A percentile compares a stretch with the other conserved stretches of the same genome.
These are phyloP conservation scores for Alternaria rosae DNA, from an alignment of 2,329 filamentous ascomycete genomes.

Conservation along the genomic window DNA sequence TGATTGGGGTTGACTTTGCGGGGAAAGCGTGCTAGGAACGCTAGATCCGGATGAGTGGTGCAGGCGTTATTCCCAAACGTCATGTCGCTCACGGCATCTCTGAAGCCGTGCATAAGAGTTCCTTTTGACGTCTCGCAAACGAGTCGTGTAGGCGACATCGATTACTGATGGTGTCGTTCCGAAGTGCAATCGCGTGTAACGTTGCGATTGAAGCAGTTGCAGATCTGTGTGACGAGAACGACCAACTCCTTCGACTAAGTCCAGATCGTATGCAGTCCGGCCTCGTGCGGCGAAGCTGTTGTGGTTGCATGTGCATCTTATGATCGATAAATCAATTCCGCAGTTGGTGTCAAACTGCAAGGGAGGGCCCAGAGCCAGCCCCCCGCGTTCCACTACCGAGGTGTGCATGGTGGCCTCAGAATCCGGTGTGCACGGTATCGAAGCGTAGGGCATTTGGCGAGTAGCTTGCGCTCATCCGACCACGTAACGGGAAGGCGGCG, in stretches of 20 bases:
- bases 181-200: not conserved
- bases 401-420: slow-evolving; percentile 11
- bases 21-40: slow-evolving; percentile 37
- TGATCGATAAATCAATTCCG: not conserved
- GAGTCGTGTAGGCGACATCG: not conserved
- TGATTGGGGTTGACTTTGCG: slow-evolving; percentile 35
- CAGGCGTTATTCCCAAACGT: slow-evolving; percentile 27
- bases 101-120: not conserved
- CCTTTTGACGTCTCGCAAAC: not conserved
- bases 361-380: not conserved
- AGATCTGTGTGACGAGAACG: not conserved
- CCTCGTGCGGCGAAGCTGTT: slow-evolving; percentile 5
- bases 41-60: slow-evolving; percentile 9
- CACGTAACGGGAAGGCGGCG: slow-evolving; percentile 25
- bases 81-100: slow-evolving; percentile 16
- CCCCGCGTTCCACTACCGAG: slow-evolving; percentile 17
- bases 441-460: slow-evolving; percentile 3
- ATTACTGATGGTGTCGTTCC: not conserved
- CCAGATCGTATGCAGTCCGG: not conserved
- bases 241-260: slow-evolving; percentile 3
- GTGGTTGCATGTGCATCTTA: not conserved
- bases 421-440: slow-evolving; percentile 27
- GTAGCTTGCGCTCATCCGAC: slow-evolving; percentile 39
- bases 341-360: not conserved
- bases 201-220: not conserved